These are phyloP conservation scores for Penicillium angulare DNA, from an alignment of 495 filamentous ascomycete genomes.

Conservation along the genomic window DNA sequence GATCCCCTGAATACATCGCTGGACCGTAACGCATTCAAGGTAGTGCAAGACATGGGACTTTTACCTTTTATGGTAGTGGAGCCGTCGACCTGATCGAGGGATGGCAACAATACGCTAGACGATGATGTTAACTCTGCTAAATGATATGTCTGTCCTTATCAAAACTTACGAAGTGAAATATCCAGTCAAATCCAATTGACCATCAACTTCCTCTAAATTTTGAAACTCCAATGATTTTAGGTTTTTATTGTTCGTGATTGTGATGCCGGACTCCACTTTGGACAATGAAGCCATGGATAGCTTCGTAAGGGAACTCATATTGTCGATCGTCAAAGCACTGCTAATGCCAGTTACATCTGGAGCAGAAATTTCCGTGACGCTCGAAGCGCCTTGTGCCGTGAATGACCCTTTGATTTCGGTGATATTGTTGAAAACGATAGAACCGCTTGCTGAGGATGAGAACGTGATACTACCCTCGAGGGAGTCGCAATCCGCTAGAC, in stretches of 20 bases:
- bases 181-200: conserved; percentile 23
- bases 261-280: conserved; percentile 16
- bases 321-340: conserved; percentile 21
- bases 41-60: conserved; percentile 23
- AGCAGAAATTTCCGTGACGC: conserved; percentile 15
- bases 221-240: conserved; percentile 20
- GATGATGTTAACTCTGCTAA: too few relatives aligned
- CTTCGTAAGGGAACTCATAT: conserved; percentile 15
- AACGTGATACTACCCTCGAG: conserved; percentile 28
- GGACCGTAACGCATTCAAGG: conserved; percentile 14
- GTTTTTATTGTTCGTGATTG: conserved; percentile 21
- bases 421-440: conserved; percentile 24
- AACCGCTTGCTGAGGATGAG: conserved; percentile 20
- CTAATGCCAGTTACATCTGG: conserved; percentile 25
- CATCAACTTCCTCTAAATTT: conserved; percentile 26
- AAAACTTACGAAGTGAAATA: conserved; percentile 25
- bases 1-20: conserved; percentile 16
- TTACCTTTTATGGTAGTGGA: conserved; percentile 18
- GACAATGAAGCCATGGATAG: conserved; percentile 18
- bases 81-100: conserved; percentile 27
- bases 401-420: conserved; percentile 27
- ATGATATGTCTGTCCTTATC: too few relatives aligned
- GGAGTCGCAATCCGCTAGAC: conserved; percentile 22
- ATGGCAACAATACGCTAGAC: conserved; percentile 24
- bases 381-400: conserved; percentile 16